Evolutionary conservation across 1,284 basidiomycete genomes (phyloP), one percentile per base, ranked within the genome.

Genomic region (Taiwanofungus camphoratus): DNA sequence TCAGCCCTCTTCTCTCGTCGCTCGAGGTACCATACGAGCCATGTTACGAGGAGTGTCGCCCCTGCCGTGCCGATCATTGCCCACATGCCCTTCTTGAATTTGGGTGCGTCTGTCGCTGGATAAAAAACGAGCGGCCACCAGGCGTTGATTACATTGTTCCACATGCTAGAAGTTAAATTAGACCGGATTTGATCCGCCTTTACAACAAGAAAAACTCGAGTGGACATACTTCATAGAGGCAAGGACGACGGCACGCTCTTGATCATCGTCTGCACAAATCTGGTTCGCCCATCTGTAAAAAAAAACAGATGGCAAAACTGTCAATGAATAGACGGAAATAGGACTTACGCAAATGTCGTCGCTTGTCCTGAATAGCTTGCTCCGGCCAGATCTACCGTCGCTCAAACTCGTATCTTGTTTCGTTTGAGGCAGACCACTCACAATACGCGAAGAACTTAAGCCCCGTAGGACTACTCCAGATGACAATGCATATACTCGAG

Each of bases 81-180:
- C 54, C 79, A 77, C 76, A 79, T 77, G 15, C 80, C 81, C 48
- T 74, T 82, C 6, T 54, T 69, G 58, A 84, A 83, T 23, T 64
- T 63, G 12, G 81, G 80, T 12, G 79, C 79, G 46, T 83, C 81
- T 11, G 79, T 79, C 2, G 79, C 78, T 18, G 72, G 73, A 57
- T 83, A 83, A 58, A 84, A 78, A 6, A 84, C 69, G 13, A 83
- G 66, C 31, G 79, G 72, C 79, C 79, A 83, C 78, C 79, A 83
- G 4, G 79, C 79, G 55, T 84, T 84, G 36, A 84, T 60, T 21
- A 69, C 78, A 52, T 82, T 82, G 62, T 78, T 82, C 76, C 79
- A 82, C 79, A 82, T 82, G 54, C 81, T 82, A n/a, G n/a, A n/a
- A n/a, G n/a, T n/a, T n/a, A n/a, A n/a, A 39, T 37, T 29, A 29